These are phyloP conservation scores for Chalciporus pseudorubinellus DNA, from an alignment of 768 basidiomycete species.

Conservation along the genomic window DNA sequence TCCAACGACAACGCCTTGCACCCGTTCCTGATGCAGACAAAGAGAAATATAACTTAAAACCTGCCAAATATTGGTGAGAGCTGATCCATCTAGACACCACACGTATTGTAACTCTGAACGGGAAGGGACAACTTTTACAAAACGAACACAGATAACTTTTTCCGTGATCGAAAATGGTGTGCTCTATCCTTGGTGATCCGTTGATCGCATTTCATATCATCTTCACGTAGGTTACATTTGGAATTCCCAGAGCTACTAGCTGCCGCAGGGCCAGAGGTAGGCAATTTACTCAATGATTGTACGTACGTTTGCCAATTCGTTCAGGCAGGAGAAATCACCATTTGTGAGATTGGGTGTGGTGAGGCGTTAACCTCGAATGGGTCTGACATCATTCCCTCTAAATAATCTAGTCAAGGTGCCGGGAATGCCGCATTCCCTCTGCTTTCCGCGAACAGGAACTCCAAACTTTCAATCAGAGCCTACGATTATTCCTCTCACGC, in stretches of 20 bases:
- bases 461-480: conserved; percentile 67
- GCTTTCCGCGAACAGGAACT: conserved; percentile 78
- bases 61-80: conserved; percentile 66
- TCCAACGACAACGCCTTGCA: conserved; percentile 64
- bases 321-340: conserved; percentile 72
- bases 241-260: conserved; percentile 89
- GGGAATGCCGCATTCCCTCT: conserved; percentile 96
- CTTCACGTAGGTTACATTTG: conserved; percentile 66
- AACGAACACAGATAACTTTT: conserved; percentile 82
- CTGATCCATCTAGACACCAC: conserved; percentile 25
- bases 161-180: conserved; percentile 90
- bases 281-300: conserved; percentile 8
- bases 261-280: conserved; percentile 64
- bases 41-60: conserved; percentile 67
- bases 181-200: not conserved
- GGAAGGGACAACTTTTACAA: conserved; percentile 94
- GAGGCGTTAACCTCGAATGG: conserved; percentile 17
- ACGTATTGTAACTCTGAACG: conserved; percentile 21
- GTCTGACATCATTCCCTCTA: not conserved
- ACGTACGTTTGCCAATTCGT: conserved; percentile 1
- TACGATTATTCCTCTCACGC: conserved; percentile 92
- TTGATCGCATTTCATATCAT: not conserved
- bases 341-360: conserved; percentile 94
- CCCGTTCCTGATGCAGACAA: conserved; percentile 78
- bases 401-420: conserved; percentile 55